Conservation (phyloP, 2,329 filamentous ascomycete genomes). For the Pseudopithomyces chartarum region DNA sequence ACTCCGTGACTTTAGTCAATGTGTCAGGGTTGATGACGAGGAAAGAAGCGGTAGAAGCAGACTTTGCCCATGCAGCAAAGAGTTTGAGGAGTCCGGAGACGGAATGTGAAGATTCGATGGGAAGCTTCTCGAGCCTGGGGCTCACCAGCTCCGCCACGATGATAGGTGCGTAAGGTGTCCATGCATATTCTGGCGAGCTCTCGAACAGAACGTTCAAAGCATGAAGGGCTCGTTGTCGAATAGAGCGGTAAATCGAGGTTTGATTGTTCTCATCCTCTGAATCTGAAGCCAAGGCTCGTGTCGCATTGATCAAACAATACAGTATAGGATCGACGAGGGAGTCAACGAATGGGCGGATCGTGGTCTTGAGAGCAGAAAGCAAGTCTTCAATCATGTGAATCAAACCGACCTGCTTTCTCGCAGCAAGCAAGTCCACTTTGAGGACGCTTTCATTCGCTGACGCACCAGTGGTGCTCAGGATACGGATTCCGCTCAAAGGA, state of each 20-base stretch:
- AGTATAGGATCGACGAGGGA: constrained; percentile 77
- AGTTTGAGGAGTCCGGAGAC: constrained; percentile 82
- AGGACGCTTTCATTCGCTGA: constrained; percentile 53
- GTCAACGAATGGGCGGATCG: constrained; percentile 69
- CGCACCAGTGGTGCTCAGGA: constrained; percentile 56
- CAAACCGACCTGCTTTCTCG: constrained; percentile 86
- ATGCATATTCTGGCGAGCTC: constrained; percentile 71
- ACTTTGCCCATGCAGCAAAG: constrained; percentile 78
- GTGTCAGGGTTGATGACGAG: constrained; percentile 66
- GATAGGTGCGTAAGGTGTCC: constrained; percentile 70
- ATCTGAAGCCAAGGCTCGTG: constrained; percentile 45
- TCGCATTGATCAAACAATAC: constrained; percentile 78
- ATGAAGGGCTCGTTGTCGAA: constrained; percentile 77
- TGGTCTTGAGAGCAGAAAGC: constrained; percentile 79
- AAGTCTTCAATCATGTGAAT: constrained; percentile 90
- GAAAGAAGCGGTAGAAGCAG: constrained; percentile 69
- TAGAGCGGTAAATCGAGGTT: constrained; percentile 65
- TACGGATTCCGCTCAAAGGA: constrained; percentile 64
- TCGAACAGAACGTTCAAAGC: constrained; percentile 80
- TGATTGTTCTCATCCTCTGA: constrained; percentile 30
- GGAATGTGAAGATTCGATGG: constrained; percentile 85
- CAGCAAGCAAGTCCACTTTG: constrained; percentile 61
- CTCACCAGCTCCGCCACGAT: constrained; percentile 78
- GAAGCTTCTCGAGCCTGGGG: constrained; percentile 77
- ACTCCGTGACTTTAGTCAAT: constrained; percentile 73